Conservation (phyloP, 148 eudicot species). For the Silene conica region DNA sequence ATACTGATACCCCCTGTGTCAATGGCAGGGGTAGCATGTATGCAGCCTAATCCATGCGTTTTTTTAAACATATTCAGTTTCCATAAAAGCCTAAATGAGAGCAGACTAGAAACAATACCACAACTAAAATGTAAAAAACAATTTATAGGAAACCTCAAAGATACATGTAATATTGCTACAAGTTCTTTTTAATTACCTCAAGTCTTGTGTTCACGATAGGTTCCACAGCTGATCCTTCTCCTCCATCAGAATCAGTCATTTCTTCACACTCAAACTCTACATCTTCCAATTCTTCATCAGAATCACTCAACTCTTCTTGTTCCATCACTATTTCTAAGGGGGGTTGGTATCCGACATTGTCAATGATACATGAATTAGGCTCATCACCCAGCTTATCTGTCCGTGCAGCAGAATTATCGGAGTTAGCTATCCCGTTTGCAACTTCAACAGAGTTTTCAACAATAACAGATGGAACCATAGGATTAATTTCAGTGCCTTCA, state of each 20-base stretch:
- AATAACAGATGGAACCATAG: slow-evolving; percentile 14
- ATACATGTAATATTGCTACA: background rate
- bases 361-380: slow-evolving; percentile 16
- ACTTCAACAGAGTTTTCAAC: slow-evolving; percentile 21
- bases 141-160: slow-evolving; percentile 4
- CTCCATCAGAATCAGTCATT: slow-evolving; percentile 91
- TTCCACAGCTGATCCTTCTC: slow-evolving; percentile 49
- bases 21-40: no score
- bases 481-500: slow-evolving; percentile 23
- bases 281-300: slow-evolving; percentile 86
- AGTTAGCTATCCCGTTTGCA: slow-evolving; percentile 24
- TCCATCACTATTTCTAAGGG: slow-evolving; percentile 88
- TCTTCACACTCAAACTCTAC: slow-evolving; percentile 97
- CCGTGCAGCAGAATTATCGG: slow-evolving; percentile 23
- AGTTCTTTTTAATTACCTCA: slow-evolving; percentile 39
- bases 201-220: slow-evolving; percentile 32
- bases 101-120: background rate
- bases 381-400: slow-evolving; percentile 25
- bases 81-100: background rate
- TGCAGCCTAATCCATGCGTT: no score
- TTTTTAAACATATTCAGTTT: no score
- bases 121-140: slow-evolving; percentile 6
- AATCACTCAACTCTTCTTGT: slow-evolving; percentile 95
- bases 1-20: no score
- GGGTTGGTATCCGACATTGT: slow-evolving; percentile 37